Percentiles rank a stretch among this genome's conserved stretches.
phyloP scores from a whole-genome alignment of 495 filamentous ascomycete species.

The Paragyromitra xinjiangensis region DNA sequence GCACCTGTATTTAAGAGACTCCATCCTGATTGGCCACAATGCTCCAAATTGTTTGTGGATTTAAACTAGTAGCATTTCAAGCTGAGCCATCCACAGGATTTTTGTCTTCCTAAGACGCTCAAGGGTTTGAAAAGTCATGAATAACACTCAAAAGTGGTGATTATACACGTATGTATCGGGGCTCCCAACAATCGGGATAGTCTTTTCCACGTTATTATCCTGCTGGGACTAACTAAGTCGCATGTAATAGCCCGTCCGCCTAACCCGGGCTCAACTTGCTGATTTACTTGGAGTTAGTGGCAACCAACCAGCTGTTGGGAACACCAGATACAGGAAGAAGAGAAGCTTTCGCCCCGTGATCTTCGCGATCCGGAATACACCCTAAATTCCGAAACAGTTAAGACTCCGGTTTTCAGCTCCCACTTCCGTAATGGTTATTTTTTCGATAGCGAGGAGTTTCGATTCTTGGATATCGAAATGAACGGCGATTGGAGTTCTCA shows the following conservation, averaged over 20 bases:
- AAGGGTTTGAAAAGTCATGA: background rate
- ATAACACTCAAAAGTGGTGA: background rate
- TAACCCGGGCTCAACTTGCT: conserved; percentile 24
- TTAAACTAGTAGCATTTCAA: conserved; percentile 14
- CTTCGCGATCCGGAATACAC: conserved; percentile 17
- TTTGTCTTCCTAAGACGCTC: conserved; percentile 5
- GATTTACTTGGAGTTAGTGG: conserved; percentile 28
- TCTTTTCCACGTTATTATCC: conserved; percentile 29
- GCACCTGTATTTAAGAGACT: conserved; percentile 6
- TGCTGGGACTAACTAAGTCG: conserved; percentile 29
- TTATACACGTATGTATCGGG: background rate
- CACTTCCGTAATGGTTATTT: background rate
- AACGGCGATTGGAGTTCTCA: conserved; percentile 21
- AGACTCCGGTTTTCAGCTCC: conserved; percentile 23
- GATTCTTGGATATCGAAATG: conserved; percentile 31
- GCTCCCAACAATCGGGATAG: conserved; percentile 14
- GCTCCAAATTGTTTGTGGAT: background rate
- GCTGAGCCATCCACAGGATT: conserved; percentile 8
- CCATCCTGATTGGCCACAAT: conserved; percentile 1
- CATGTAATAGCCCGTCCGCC: conserved; percentile 40
- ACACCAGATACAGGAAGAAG: conserved; percentile 9
- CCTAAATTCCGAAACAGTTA: conserved; percentile 8
- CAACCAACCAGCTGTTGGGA: conserved; percentile 34
- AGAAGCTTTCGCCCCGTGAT: conserved; percentile 32
- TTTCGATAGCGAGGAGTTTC: conserved; percentile 12